Conservation (phyloP, 2,329 filamentous ascomycete genomes). For the Verticillium zaregamsianum region DNA sequence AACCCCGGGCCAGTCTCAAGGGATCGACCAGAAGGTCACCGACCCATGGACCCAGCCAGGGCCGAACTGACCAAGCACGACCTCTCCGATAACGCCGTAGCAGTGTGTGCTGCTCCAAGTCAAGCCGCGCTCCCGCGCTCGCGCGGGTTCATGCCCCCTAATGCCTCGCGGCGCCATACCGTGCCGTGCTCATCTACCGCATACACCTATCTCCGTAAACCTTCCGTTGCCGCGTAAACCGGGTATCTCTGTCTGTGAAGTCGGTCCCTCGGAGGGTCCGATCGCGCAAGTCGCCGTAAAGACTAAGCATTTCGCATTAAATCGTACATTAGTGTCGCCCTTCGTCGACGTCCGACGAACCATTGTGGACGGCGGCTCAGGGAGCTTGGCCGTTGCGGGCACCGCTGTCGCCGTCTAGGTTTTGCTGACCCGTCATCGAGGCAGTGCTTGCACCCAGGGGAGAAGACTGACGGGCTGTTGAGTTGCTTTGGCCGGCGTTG, state of each 20-base stretch:
- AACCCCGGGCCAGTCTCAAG: not conserved
- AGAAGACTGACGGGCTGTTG: conserved; percentile 7
- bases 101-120: not conserved
- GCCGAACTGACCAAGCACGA: not conserved
- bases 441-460: conserved; percentile 12
- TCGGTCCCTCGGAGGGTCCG: not conserved
- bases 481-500: conserved; percentile 8
- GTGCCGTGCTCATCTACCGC: not conserved
- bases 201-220: not conserved
- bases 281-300: not conserved
- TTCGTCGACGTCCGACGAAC: not conserved
- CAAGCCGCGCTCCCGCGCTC: not conserved
- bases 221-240: not conserved
- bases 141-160: not conserved
- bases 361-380: not conserved
- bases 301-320: not conserved
- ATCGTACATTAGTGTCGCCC: not conserved
- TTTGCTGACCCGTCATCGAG: conserved; percentile 7
- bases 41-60: not conserved
- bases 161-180: not conserved
- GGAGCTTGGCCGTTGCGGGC: not conserved
- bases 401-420: not conserved
- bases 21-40: not conserved
- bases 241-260: not conserved
- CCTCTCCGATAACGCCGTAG: not conserved